A percentile compares a stretch with the other conserved stretches of the same genome.
Evolutionary conservation across 2,329 filamentous ascomycete genomes (phyloP).

Genomic region (Scytalidium lignicola): DNA sequence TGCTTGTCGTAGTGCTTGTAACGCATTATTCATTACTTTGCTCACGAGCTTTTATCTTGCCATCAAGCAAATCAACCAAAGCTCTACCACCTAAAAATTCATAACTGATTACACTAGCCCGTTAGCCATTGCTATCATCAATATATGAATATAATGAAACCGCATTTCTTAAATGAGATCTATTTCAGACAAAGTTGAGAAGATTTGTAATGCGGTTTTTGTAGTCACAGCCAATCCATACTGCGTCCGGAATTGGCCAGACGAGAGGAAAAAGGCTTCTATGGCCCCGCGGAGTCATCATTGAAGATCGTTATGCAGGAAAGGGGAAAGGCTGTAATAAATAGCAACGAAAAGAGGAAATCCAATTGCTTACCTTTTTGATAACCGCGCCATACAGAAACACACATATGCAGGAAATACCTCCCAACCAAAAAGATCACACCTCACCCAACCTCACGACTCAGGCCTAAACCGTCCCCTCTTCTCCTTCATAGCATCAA

Average conservation of each 20-base stretch:
- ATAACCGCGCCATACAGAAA: not conserved
- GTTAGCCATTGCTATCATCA: too few relatives aligned
- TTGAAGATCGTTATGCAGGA: conserved; percentile 8
- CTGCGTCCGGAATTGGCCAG: conserved; percentile 23
- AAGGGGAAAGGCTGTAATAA: not conserved
- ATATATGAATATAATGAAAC: too few relatives aligned
- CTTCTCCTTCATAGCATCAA: conserved; percentile 65
- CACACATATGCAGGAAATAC: not conserved
- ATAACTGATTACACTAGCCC: not conserved
- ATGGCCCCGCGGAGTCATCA: conserved; percentile 51
- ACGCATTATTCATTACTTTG: too few relatives aligned
- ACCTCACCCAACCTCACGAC: conserved; percentile 25
- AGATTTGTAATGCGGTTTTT: conserved; percentile 62
- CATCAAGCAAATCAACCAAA: not conserved
- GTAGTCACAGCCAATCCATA: conserved; percentile 43
- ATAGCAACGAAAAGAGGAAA: conserved; percentile 2
- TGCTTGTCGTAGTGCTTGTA: too few relatives aligned
- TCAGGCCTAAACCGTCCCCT: conserved; percentile 54
- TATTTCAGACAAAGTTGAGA: conserved; percentile 57
- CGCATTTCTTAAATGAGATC: not conserved
- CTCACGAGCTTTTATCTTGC: too few relatives aligned
- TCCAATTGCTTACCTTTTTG: conserved; percentile 14
- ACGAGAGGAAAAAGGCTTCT: conserved; percentile 35
- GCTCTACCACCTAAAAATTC: not conserved
- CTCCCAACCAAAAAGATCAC: not conserved